Base-by-base conservation (phyloP, 2,329 filamentous ascomycete genomes). In the Penicillium oxalicum region DNA sequence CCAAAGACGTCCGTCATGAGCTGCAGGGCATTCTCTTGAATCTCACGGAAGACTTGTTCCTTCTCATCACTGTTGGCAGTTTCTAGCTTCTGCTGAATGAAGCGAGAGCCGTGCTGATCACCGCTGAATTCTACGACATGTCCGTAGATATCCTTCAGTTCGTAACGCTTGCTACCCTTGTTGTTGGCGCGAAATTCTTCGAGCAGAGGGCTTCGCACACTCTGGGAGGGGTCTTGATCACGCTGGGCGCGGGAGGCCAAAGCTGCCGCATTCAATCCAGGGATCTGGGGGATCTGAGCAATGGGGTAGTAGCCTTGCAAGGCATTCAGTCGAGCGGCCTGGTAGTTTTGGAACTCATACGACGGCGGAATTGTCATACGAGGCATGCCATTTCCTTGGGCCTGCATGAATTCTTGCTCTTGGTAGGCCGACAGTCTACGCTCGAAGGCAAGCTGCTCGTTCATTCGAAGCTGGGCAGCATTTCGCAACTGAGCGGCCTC, bases 1-100 rank as follows among this genome's bases (percentile, higher is more conserved):
- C 93, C 93, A 64, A 96, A 98, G 0, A 97, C 86, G 66, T 97
- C 93, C 40, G 86, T 91, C 89, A 95, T 96, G 41, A 98, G 74
- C 62, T 91, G 89, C 28, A 95, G 70, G 1, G 86, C 83, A 57
- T 98, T 93, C 0, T 83, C 81, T 59, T 87, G 80, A 40, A 98
- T 89, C 68, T 97, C 93, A 0, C 79, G 77, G 74, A 96, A 97
- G 0, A 97, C 81, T 48, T 84, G 84, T 29, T 95, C 88, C 70
- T 96, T 97, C 64, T 96, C 91, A 52, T 97, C 93, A 61, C 90
- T 95, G 65, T 95, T 96, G 47, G 93, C 93, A 1, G 83, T 86
- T 67, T 93, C 87, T 3, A 98, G 79, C 69, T 95, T 96, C 58
- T 86, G 82, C 65, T 98, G 93, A 50, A 98, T 95, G 67, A 96